These are phyloP conservation scores for Xanthoparmelia taractica DNA, from an alignment of 495 filamentous ascomycete species.

Conservation along the genomic window DNA sequence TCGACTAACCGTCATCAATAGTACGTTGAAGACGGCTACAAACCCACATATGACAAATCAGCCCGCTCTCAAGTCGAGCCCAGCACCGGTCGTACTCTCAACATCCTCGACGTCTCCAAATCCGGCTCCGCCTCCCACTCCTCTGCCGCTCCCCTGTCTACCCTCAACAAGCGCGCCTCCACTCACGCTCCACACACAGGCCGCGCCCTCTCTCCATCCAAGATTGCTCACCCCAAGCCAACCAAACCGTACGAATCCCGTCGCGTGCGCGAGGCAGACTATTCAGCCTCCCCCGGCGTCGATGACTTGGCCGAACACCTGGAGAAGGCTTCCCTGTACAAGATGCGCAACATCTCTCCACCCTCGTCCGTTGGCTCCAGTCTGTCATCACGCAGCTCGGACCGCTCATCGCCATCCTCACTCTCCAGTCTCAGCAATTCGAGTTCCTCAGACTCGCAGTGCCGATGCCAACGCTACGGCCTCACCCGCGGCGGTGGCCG, in stretches of 20 bases:
- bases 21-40: conserved; percentile 99
- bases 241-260: conserved; percentile 76
- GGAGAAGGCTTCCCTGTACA: conserved; percentile 58
- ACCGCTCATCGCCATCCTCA: conserved; percentile 61
- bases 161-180: conserved; percentile 22
- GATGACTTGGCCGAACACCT: conserved; percentile 70
- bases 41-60: conserved; percentile 94
- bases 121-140: conserved; percentile 26
- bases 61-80: conserved; percentile 85
- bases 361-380: conserved; percentile 68
- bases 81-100: conserved; percentile 91
- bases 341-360: conserved; percentile 53
- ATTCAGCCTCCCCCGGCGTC: conserved; percentile 54
- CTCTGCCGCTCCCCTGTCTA: conserved; percentile 17
- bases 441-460: conserved; percentile 61
- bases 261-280: conserved; percentile 72
- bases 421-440: conserved; percentile 65
- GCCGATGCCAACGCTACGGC: conserved; percentile 89
- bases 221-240: conserved; percentile 88
- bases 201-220: conserved; percentile 74
- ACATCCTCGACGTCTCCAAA: conserved; percentile 60
- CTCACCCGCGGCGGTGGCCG: conserved; percentile 87
- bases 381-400: conserved; percentile 66
- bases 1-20: conserved; percentile 19
- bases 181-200: conserved; percentile 66